Base-by-base conservation (phyloP, 2,329 filamentous ascomycete genomes). In the Epicoccum nigrum region DNA sequence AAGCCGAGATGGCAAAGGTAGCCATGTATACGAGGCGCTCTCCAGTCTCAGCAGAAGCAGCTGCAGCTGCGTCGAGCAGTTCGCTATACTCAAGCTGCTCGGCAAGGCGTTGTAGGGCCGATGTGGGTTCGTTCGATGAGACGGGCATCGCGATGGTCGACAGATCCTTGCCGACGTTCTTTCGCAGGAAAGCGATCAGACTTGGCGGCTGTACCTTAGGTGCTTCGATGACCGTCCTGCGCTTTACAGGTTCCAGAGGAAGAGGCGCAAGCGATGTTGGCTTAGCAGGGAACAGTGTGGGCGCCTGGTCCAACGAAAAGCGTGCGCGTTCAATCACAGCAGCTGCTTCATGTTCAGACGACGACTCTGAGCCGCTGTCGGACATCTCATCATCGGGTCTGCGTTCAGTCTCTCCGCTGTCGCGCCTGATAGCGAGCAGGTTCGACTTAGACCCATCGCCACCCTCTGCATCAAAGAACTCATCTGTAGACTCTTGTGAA, bases 91-190 rank as follows among this genome's bases (percentile, higher is more conserved):
- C 94, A 39, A 97, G 75, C 66, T 93, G 89, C 73, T 99, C 94
- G 0, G 93, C 89, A 4, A 92, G 83, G 54, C 93, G 88, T 72
- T 99, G 94, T 4, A 97, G 80, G 9, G 96, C 77, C 0, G 93
- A 97, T 1, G 87, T 84, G 0, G 94, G 94, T 70, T 99, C 94
- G 73, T 99, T 99, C 19, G 93, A 87, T 4, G 93, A 96, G 1
- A 97, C 94, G 0, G 94, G 94, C 93, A 97, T 97, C 39, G 91
- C 92, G 59, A 99, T 96, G 2, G 92, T 95, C 54, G 91, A 96
- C 40, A 99, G 79, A 73, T 99, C 94, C 74, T 99, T 99, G 68
- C 94, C 94, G 8, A 97, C 94, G 63, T 99, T 99, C 74, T 97
- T 99, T 61, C 94, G 86, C 25, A 97, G 81, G 71, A 97, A 96